Evolutionary conservation across 129 eudicot species (phyloP).

Genomic region (Centella asiatica): DNA sequence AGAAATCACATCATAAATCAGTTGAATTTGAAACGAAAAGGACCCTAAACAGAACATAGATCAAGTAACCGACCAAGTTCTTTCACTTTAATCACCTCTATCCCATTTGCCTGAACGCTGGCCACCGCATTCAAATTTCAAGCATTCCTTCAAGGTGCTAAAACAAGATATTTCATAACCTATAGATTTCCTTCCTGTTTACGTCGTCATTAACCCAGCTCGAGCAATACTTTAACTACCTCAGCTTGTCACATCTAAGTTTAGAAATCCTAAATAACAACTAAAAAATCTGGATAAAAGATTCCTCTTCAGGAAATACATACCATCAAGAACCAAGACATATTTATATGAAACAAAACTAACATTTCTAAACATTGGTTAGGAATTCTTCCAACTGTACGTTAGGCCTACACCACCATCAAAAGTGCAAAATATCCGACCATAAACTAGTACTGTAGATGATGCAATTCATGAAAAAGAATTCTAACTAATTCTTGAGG

Average conservation of each 20-base stretch:
- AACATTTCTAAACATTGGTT: not conserved
- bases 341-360: not conserved
- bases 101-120: not conserved
- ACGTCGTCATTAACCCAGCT: too few species aligned
- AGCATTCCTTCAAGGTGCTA: not conserved
- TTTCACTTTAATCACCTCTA: not conserved
- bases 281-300: not conserved
- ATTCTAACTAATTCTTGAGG: not conserved
- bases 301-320: not conserved
- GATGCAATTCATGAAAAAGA: not conserved
- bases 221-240: too few species aligned
- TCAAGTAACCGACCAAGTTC: too few species aligned
- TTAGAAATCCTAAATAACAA: too few species aligned
- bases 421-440: not conserved
- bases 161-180: too few species aligned
- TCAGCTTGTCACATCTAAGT: too few species aligned
- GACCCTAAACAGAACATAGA: too few species aligned
- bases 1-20: too few species aligned
- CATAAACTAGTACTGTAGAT: not conserved
- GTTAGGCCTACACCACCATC: not conserved
- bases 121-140: not conserved
- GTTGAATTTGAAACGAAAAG: too few species aligned
- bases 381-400: not conserved
- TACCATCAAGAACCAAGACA: not conserved
- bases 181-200: too few species aligned